phyloP scores from a whole-genome alignment of 1,284 basidiomycete species.

The Ustilago sp. region DNA sequence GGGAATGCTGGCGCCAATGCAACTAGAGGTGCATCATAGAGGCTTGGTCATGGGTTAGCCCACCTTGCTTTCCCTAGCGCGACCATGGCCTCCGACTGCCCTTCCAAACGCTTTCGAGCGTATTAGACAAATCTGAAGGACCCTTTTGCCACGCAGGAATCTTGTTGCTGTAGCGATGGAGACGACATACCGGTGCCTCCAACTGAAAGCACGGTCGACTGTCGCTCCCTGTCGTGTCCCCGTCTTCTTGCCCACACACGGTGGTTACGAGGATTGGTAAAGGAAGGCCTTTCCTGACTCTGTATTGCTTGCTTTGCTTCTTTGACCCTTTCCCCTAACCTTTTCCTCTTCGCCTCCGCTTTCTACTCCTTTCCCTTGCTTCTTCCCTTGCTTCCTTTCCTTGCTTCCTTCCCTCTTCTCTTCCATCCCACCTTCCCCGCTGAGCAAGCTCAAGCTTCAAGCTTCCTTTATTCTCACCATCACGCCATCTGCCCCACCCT shows the following conservation, averaged over 20 bases:
- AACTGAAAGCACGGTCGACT: not conserved
- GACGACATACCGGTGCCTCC: not conserved
- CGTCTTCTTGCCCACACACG: not conserved
- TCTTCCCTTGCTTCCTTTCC: not conserved
- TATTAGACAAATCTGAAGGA: not conserved
- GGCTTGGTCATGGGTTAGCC: not conserved
- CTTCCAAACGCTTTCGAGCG: too few relatives aligned
- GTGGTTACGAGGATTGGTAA: too few relatives aligned
- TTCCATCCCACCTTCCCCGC: not conserved
- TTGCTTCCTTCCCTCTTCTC: not conserved
- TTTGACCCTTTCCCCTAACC: not conserved
- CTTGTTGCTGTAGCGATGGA: not conserved
- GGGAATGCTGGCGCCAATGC: constrained; percentile 8
- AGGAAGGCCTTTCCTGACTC: not conserved
- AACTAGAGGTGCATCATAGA: not conserved
- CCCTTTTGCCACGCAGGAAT: constrained; percentile 13
- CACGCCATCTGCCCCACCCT: not conserved
- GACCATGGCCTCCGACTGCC: not conserved
- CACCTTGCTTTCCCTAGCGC: constrained; percentile 4
- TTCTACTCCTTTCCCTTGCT: not conserved
- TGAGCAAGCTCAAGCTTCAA: not conserved
- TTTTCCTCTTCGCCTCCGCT: not conserved
- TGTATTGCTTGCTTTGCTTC: not conserved
- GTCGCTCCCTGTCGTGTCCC: not conserved
- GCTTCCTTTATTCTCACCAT: not conserved